Evolutionary conservation across 2,329 filamentous ascomycete genomes (phyloP).

Genomic region (Ceratocystiopsis minuta): DNA sequence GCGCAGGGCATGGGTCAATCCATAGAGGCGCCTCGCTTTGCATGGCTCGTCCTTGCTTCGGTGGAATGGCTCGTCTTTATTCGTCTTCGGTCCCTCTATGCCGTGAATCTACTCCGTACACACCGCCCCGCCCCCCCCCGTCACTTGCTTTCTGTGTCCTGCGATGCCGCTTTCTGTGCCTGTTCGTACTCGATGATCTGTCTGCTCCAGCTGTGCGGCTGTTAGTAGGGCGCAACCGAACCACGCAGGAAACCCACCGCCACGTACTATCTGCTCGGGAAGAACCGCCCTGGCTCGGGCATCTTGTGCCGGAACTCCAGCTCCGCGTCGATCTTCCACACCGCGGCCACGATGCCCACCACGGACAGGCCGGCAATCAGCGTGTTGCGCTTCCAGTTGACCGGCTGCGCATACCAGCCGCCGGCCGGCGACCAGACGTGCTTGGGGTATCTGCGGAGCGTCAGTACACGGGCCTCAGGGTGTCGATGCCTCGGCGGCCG

Average conservation of each 20-base stretch:
- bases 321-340: slow-evolving; percentile 56
- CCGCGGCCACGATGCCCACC: slow-evolving; percentile 42
- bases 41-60: too few relatives aligned
- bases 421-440: slow-evolving; percentile 98
- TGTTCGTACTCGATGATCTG: slow-evolving; percentile 28
- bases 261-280: slow-evolving; percentile 67
- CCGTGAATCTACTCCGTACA: too few relatives aligned
- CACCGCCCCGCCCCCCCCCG: background rate
- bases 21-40: too few relatives aligned
- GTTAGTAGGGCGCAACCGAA: background rate
- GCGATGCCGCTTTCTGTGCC: slow-evolving; percentile 16
- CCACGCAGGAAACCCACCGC: too few relatives aligned
- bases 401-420: slow-evolving; percentile 91
- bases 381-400: slow-evolving; percentile 92
- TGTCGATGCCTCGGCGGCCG: slow-evolving; percentile 4
- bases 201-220: slow-evolving; percentile 23
- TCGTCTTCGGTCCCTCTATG: background rate
- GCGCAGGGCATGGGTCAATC: too few relatives aligned
- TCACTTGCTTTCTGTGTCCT: slow-evolving; percentile 6
- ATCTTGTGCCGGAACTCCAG: slow-evolving; percentile 57
- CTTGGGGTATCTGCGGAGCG: slow-evolving; percentile 61
- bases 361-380: slow-evolving; percentile 22
- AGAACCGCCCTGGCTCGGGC: slow-evolving; percentile 64
- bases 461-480: too few relatives aligned
- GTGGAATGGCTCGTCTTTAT: background rate